These are phyloP conservation scores for Bonnemaisonia californica DNA, from an alignment of 31 red algal genomes.

Conservation along the genomic window DNA sequence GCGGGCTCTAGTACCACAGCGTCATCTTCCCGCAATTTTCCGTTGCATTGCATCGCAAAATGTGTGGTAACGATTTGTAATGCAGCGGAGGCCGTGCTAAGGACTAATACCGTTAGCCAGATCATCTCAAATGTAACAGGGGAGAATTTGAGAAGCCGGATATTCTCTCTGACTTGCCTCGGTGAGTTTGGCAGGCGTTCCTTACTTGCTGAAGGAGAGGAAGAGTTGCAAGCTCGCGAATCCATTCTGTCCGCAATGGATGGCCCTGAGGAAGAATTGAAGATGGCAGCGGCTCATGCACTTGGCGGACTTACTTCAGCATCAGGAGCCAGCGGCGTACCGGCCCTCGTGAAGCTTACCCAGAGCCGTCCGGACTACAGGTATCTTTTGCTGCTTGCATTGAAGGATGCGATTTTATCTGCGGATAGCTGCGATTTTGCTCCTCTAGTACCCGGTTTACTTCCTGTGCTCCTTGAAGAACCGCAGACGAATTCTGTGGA, in stretches of 20 bases:
- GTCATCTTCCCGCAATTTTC: slow-evolving; percentile 31
- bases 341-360: slow-evolving; percentile 50
- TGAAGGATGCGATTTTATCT: slow-evolving; percentile 91
- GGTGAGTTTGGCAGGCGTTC: slow-evolving; percentile 80
- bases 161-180: slow-evolving; percentile 67
- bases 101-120: slow-evolving; percentile 37
- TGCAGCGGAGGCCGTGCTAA: slow-evolving; percentile 26
- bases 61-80: slow-evolving; percentile 72
- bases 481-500: slow-evolving; percentile 19
- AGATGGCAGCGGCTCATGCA: slow-evolving; percentile 72
- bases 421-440: slow-evolving; percentile 34
- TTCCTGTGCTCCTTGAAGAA: slow-evolving; percentile 50
- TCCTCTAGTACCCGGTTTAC: slow-evolving; percentile 35
- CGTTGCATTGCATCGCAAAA: slow-evolving; percentile 68
- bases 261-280: slow-evolving; percentile 78
- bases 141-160: slow-evolving; percentile 41
- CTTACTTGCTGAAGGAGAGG: slow-evolving; percentile 35
- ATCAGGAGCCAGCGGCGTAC: slow-evolving; percentile 69
- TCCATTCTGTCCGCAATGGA: slow-evolving; percentile 65
- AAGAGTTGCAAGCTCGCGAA: slow-evolving; percentile 40
- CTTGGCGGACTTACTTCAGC: slow-evolving; percentile 75
- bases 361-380: slow-evolving; percentile 49
- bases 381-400: slow-evolving; percentile 79
- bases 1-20: slow-evolving; percentile 27
- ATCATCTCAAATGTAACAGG: slow-evolving; percentile 51